Conservation (phyloP, 495 filamentous ascomycete genomes). For the Cercophora sp. region DNA sequence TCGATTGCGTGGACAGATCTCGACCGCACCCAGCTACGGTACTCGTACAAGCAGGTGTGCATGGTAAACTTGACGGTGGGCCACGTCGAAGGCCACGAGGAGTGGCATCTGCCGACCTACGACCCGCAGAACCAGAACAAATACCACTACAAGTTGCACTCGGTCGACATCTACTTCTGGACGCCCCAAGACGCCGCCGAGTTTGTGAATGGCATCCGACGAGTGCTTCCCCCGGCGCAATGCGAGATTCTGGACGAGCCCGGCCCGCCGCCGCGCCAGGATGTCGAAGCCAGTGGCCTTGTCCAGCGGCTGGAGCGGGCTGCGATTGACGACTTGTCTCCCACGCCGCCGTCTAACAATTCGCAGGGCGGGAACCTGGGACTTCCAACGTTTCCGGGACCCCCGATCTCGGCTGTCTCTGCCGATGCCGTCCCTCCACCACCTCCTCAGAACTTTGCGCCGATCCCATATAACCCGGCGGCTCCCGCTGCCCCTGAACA, state of each 20-base stretch:
- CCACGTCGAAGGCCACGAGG: conserved; percentile 46
- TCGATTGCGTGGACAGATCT: conserved; percentile 43
- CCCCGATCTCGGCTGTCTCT: conserved; percentile 33
- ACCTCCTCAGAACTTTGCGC: conserved; percentile 51
- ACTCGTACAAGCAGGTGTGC: conserved; percentile 75
- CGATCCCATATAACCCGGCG: conserved; percentile 88
- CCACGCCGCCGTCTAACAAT: conserved; percentile 30
- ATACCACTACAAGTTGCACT: conserved; percentile 73
- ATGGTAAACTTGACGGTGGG: conserved; percentile 73
- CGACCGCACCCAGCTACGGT: conserved; percentile 59
- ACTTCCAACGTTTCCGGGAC: conserved; percentile 36
- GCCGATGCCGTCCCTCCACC: conserved; percentile 13
- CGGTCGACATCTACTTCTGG: conserved; percentile 90
- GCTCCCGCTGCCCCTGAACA: conserved; percentile 81
- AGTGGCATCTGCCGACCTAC: conserved; percentile 76
- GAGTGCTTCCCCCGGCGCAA: conserved; percentile 57
- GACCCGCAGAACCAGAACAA: conserved; percentile 66
- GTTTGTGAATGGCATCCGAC: conserved; percentile 64
- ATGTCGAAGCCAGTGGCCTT: conserved; percentile 63
- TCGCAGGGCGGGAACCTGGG: conserved; percentile 44
- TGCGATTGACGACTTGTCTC: conserved; percentile 50
- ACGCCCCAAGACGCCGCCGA: conserved; percentile 66
- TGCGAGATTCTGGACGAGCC: conserved; percentile 57
- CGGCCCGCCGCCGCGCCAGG: conserved; percentile 38
- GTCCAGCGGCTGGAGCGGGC: conserved; percentile 81